A percentile compares a stretch with the other conserved stretches of the same genome.
phyloP scores from a whole-genome alignment of 2,329 filamentous ascomycete species.

The Trichoderma sp. region DNA sequence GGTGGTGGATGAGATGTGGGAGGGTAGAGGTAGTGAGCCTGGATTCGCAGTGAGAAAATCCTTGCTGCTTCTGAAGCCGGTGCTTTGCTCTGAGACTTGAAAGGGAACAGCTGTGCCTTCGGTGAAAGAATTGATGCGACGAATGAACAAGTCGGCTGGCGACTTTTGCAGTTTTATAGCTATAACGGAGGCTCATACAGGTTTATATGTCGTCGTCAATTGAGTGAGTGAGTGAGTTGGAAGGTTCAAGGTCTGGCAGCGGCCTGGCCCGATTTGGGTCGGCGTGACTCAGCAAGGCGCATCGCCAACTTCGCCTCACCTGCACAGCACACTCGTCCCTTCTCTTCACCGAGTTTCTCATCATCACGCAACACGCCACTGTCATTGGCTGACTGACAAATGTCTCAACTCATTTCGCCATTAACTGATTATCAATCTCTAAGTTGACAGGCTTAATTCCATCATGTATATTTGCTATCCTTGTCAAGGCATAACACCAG shows the following conservation, averaged over 20 bases:
- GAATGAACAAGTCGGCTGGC: not conserved
- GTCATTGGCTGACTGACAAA: too few relatives aligned
- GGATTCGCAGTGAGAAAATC: not conserved
- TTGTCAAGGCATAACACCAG: not conserved
- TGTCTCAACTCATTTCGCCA: too few relatives aligned
- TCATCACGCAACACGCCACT: too few relatives aligned
- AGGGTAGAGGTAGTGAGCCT: not conserved
- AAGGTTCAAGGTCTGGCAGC: not conserved
- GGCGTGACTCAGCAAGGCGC: conserved; percentile 27
- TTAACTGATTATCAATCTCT: too few relatives aligned
- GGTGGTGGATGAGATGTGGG: not conserved
- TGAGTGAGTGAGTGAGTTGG: not conserved
- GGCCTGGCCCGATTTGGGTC: not conserved
- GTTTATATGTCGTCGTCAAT: not conserved
- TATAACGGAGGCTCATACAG: not conserved
- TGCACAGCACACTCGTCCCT: not conserved
- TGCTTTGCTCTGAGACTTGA: not conserved
- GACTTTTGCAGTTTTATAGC: not conserved
- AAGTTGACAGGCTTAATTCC: too few relatives aligned
- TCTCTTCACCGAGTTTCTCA: not conserved
- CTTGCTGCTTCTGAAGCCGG: not conserved
- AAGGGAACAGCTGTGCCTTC: not conserved
- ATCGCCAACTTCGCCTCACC: not conserved
- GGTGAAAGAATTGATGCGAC: not conserved
- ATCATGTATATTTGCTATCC: not conserved